These are phyloP conservation scores for Auricularia sp. DNA, from an alignment of 768 basidiomycete species.

Conservation along the genomic window DNA sequence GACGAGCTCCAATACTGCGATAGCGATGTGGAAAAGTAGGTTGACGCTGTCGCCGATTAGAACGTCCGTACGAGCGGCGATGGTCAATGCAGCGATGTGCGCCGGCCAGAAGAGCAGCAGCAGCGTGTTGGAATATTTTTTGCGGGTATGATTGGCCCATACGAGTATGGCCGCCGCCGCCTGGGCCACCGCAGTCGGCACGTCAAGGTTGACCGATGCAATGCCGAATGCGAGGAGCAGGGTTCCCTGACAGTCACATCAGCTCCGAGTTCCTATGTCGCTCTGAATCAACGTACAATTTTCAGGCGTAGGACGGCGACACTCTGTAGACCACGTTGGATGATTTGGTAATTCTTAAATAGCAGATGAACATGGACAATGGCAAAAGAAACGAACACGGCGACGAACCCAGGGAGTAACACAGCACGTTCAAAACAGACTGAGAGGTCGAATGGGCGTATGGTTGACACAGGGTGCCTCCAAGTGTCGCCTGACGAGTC, in stretches of 20 bases:
- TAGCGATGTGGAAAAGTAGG: conserved; percentile 29
- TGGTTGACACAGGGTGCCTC: conserved; percentile 48
- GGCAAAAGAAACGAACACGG: conserved; percentile 32
- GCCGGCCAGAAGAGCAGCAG: conserved; percentile 78
- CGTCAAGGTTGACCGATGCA: conserved; percentile 36
- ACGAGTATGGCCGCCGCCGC: conserved; percentile 43
- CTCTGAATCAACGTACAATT: conserved; percentile 38
- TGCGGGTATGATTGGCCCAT: conserved; percentile 58
- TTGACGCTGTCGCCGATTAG: conserved; percentile 25
- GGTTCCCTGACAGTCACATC: not conserved
- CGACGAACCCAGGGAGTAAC: conserved; percentile 44
- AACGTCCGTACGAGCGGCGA: conserved; percentile 52
- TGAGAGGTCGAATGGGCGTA: conserved; percentile 64
- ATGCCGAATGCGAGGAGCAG: conserved; percentile 29
- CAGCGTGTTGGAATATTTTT: conserved; percentile 56
- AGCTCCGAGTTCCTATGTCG: not conserved
- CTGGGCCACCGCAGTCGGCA: conserved; percentile 27
- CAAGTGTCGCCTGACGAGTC: conserved; percentile 34
- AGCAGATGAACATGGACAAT: conserved; percentile 28
- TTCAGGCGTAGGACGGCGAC: conserved; percentile 46
- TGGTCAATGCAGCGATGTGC: conserved; percentile 36
- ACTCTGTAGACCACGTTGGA: conserved; percentile 36
- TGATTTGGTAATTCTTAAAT: conserved; percentile 14
- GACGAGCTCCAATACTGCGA: conserved; percentile 30
- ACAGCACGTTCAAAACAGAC: conserved; percentile 74